Conservation (phyloP, 2,329 filamentous ascomycete genomes). For the Fonsecaea erecta region DNA sequence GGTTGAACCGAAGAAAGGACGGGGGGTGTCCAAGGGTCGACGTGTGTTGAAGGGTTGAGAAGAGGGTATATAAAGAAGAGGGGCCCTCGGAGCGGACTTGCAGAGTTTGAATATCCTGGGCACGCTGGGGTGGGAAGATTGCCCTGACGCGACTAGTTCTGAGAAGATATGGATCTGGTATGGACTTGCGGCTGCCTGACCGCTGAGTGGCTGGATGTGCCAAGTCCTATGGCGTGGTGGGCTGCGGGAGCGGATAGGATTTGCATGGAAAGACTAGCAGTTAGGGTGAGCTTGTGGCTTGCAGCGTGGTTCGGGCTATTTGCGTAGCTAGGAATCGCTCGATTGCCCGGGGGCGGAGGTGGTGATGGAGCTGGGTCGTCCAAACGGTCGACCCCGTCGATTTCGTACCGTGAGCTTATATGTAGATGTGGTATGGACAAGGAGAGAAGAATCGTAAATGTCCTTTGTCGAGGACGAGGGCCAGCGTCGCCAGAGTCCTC, state of each 20-base stretch:
- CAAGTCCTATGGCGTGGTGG: constrained; percentile 20
- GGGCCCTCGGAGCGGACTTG: constrained; percentile 9
- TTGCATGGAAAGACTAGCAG: constrained; percentile 4
- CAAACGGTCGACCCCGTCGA: not conserved
- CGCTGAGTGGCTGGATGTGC: constrained; percentile 11
- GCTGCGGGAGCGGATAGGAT: constrained; percentile 5
- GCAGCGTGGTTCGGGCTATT: constrained; percentile 2
- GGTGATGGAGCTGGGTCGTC: not conserved
- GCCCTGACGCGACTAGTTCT: not conserved
- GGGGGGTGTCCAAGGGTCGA: not conserved
- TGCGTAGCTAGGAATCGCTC: not conserved
- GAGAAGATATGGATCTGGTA: constrained; percentile 4
- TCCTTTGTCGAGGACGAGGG: not conserved
- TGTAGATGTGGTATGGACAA: not conserved
- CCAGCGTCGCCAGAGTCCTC: not conserved
- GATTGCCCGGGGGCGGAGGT: not conserved
- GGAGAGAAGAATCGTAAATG: not conserved
- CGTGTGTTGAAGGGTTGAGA: not conserved
- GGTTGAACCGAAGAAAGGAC: constrained; percentile 15
- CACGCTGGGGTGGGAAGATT: constrained; percentile 13
- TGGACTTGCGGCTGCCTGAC: not conserved
- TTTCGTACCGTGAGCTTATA: not conserved
- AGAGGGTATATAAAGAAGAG: constrained; percentile 10
- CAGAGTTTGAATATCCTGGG: constrained; percentile 18
- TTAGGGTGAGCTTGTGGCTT: constrained; percentile 14